phyloP scores from a whole-genome alignment of 129 eudicot genomes.

The Escallonia herrerae region DNA sequence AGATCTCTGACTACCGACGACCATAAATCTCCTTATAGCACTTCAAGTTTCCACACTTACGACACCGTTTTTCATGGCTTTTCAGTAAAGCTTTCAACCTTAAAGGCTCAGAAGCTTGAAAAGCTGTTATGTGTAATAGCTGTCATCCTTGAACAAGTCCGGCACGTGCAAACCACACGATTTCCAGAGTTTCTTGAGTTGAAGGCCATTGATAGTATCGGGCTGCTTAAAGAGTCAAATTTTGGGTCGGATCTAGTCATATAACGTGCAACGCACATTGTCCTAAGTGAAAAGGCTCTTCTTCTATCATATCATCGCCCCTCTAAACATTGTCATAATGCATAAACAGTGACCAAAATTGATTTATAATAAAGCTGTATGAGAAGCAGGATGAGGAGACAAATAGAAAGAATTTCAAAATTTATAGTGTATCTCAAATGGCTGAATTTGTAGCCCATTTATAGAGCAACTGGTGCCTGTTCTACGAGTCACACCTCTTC shows the following conservation, averaged over 20 bases:
- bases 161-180: constrained; percentile 72
- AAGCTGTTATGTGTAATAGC: constrained; percentile 29
- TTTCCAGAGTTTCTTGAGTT: constrained; percentile 80
- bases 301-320: too few relatives aligned
- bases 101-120: constrained; percentile 43
- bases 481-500: too few relatives aligned
- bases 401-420: too few relatives aligned
- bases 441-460: too few relatives aligned
- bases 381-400: too few relatives aligned
- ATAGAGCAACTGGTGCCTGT: too few relatives aligned
- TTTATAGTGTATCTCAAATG: too few relatives aligned
- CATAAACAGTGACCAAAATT: too few relatives aligned
- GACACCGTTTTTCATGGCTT: constrained; percentile 81
- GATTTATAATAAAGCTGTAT: too few relatives aligned
- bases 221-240: constrained; percentile 59
- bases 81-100: constrained; percentile 50
- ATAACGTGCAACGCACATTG: too few relatives aligned
- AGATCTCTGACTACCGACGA: constrained; percentile 9
- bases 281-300: too few relatives aligned
- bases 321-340: too few relatives aligned
- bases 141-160: constrained; percentile 75
- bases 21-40: background rate
- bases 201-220: constrained; percentile 46
- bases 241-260: constrained; percentile 88
- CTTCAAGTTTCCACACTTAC: constrained; percentile 45